phyloP scores from a whole-genome alignment of 345 rosid species.

The Mercurialis annua region DNA sequence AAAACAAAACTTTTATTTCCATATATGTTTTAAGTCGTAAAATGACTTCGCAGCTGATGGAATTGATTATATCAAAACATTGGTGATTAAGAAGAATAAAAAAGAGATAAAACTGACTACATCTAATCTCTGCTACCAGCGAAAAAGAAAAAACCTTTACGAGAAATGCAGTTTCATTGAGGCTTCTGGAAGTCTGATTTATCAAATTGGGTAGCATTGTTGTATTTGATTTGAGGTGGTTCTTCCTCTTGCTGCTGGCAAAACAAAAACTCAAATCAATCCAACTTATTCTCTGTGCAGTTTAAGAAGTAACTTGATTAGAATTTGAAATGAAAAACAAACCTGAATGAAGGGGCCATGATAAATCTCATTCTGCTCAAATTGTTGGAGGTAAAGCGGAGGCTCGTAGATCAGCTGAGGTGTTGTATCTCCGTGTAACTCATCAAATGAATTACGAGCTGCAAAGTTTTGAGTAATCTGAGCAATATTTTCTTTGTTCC shows the following conservation, averaged over 20 bases:
- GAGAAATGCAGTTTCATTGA: not conserved
- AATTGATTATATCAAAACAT: not conserved
- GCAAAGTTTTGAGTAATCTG: conserved; percentile 7
- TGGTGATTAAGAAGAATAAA: not conserved
- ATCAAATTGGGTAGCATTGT: not conserved
- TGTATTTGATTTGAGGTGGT: not conserved
- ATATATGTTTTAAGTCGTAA: not conserved
- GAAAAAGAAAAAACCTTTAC: not conserved
- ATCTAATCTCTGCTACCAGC: not conserved
- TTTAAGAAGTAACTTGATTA: not conserved
- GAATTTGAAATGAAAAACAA: not conserved
- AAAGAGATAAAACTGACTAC: not conserved
- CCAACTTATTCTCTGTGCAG: too few relatives aligned
- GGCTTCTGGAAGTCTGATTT: not conserved
- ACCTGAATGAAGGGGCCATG: conserved; percentile 24
- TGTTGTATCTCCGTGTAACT: not conserved
- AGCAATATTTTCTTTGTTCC: not conserved
- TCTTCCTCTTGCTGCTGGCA: not conserved
- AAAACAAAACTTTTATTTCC: too few relatives aligned
- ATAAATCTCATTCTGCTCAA: conserved; percentile 14
- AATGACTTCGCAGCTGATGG: too few relatives aligned
- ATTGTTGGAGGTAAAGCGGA: not conserved
- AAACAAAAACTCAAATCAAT: not conserved
- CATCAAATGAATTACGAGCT: not conserved
- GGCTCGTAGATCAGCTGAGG: conserved; percentile 18